Conservation (phyloP, 768 basidiomycete species). For the Suillus placidus region DNA sequence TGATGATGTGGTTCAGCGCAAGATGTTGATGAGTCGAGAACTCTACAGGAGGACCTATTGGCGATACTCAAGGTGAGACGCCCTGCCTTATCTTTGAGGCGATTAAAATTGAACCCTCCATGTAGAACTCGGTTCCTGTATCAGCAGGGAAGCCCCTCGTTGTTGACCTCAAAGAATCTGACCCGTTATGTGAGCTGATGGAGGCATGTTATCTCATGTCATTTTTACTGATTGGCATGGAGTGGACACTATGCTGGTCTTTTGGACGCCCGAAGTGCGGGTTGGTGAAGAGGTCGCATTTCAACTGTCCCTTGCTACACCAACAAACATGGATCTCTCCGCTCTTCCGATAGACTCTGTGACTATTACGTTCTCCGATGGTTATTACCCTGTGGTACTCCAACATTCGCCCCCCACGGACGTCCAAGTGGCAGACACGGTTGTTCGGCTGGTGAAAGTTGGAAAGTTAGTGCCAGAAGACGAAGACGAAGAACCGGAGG, state of each 20-base stretch:
- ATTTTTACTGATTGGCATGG: constrained; percentile 13
- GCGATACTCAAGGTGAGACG: constrained; percentile 65
- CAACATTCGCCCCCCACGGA: constrained; percentile 39
- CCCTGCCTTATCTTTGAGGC: background rate
- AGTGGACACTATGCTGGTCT: constrained; percentile 71
- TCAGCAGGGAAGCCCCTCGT: constrained; percentile 55
- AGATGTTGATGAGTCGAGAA: constrained; percentile 49
- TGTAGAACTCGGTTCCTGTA: constrained; percentile 72
- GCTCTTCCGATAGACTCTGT: constrained; percentile 65
- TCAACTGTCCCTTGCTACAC: constrained; percentile 69
- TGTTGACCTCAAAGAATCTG: constrained; percentile 65
- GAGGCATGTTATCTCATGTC: constrained; percentile 6
- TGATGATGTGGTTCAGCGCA: constrained; percentile 32
- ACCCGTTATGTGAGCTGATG: constrained; percentile 58
- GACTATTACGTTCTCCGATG: constrained; percentile 58
- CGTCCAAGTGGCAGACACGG: constrained; percentile 14
- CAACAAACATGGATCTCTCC: constrained; percentile 49
- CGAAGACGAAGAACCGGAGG: constrained; percentile 18
- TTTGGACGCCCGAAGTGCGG: constrained; percentile 68
- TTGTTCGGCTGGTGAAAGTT: constrained; percentile 37
- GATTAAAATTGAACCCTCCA: constrained; percentile 3
- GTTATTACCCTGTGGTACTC: constrained; percentile 52
- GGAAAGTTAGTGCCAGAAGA: constrained; percentile 51
- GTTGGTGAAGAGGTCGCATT: constrained; percentile 69
- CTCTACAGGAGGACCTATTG: constrained; percentile 71